These are phyloP conservation scores for Crocinoboletus sp. DNA, from an alignment of 1,284 basidiomycete species.

Conservation along the genomic window DNA sequence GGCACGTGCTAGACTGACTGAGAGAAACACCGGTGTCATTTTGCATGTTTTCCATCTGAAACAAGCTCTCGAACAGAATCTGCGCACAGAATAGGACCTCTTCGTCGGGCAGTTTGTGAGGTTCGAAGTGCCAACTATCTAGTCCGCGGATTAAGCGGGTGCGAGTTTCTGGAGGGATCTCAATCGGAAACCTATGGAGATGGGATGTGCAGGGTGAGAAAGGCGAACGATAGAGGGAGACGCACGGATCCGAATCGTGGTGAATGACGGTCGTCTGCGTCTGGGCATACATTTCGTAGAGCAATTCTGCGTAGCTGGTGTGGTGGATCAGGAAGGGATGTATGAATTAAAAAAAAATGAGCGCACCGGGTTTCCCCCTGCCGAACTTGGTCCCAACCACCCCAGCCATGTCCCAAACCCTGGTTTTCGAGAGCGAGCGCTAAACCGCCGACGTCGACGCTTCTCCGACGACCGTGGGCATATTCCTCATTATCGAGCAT, in stretches of 20 bases:
- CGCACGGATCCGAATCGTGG: conserved; percentile 43
- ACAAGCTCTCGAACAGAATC: conserved; percentile 72
- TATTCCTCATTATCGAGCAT: conserved; percentile 31
- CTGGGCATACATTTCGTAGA: conserved; percentile 79
- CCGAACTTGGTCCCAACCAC: conserved; percentile 54
- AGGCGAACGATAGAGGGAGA: conserved; percentile 18
- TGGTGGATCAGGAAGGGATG: conserved; percentile 8
- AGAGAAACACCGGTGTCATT: conserved; percentile 60
- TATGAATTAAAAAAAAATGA: conserved; percentile 12
- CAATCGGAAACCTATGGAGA: conserved; percentile 31
- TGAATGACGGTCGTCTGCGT: conserved; percentile 69
- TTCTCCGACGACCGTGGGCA: conserved; percentile 48
- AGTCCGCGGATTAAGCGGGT: conserved; percentile 59
- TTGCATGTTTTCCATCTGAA: conserved; percentile 70
- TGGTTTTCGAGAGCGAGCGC: conserved; percentile 67
- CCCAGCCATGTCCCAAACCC: conserved; percentile 69
- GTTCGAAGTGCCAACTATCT: conserved; percentile 84
- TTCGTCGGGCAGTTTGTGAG: conserved; percentile 72
- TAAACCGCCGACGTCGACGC: conserved; percentile 83
- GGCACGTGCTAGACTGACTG: conserved; percentile 45
- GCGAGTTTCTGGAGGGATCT: conserved; percentile 38
- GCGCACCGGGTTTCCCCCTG: conserved; percentile 56
- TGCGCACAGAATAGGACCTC: conserved; percentile 79
- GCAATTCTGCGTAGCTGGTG: conserved; percentile 65
- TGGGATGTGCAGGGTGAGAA: conserved; percentile 22